These are phyloP conservation scores for Abelmoschus esculentus DNA, from an alignment of 345 rosid genomes.

Conservation along the genomic window DNA sequence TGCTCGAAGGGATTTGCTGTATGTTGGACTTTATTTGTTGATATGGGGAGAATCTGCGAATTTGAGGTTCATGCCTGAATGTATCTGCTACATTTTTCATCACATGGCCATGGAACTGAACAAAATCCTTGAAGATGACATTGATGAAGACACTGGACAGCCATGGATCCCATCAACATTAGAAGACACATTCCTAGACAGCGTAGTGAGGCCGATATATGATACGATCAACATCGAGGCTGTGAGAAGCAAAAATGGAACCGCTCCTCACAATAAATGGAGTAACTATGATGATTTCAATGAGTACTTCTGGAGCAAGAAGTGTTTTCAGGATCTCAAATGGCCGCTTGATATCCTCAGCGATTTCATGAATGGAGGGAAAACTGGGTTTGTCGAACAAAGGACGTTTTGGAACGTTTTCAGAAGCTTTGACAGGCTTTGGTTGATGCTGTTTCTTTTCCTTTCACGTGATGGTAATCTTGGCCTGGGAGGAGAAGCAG, in stretches of 20 bases:
- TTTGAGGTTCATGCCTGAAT: constrained; percentile 80
- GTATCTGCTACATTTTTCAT: constrained; percentile 83
- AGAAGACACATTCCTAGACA: constrained; percentile 52
- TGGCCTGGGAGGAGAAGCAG: constrained; percentile 50
- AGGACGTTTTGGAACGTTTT: constrained; percentile 76
- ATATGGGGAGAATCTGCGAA: constrained; percentile 96
- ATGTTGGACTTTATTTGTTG: constrained; percentile 54
- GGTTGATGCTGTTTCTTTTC: constrained; percentile 70
- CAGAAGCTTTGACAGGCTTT: constrained; percentile 83
- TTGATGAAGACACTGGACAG: constrained; percentile 78
- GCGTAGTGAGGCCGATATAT: constrained; percentile 83
- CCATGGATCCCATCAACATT: constrained; percentile 65
- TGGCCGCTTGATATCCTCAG: constrained; percentile 78
- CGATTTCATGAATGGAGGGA: constrained; percentile 65
- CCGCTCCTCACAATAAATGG: constrained; percentile 76
- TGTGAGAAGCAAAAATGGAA: constrained; percentile 64
- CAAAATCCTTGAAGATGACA: constrained; percentile 61
- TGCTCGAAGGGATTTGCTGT: constrained; percentile 58
- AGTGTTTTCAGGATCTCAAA: constrained; percentile 70
- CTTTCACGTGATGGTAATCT: constrained; percentile 68
- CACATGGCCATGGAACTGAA: constrained; percentile 92
- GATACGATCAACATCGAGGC: constrained; percentile 61
- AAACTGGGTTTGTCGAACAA: constrained; percentile 94
- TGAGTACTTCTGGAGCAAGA: constrained; percentile 94
- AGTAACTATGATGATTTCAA: constrained; percentile 88